A percentile compares a stretch with the other conserved stretches of the same genome.
Evolutionary conservation across 2,329 filamentous ascomycete genomes (phyloP).

Genomic region (Fusarium subtropicale): DNA sequence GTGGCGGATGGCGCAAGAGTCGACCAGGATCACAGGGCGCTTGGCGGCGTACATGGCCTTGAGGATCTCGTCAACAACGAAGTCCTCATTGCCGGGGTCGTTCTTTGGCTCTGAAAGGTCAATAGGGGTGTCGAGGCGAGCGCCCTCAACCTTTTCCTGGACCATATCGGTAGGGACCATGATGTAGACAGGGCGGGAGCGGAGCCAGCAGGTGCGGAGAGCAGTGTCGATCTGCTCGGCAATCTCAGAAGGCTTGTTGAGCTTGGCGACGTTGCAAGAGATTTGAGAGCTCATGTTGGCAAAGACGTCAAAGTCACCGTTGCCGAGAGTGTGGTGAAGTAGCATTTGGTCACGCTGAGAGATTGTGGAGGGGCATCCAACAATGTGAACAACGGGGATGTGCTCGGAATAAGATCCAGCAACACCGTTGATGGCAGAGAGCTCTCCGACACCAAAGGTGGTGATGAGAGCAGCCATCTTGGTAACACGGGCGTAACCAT

Average conservation of each 20-base stretch:
- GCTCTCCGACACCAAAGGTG: slow-evolving; percentile 79
- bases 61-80: slow-evolving; percentile 83
- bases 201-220: slow-evolving; percentile 78
- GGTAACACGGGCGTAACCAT: slow-evolving; percentile 80
- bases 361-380: slow-evolving; percentile 63
- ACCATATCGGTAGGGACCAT: slow-evolving; percentile 86
- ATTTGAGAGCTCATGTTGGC: slow-evolving; percentile 79
- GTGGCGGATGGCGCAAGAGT: slow-evolving; percentile 85
- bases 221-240: slow-evolving; percentile 82
- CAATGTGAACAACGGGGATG: slow-evolving; percentile 77
- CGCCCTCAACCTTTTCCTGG: slow-evolving; percentile 78
- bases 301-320: slow-evolving; percentile 86
- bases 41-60: slow-evolving; percentile 78
- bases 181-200: slow-evolving; percentile 84
- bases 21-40: slow-evolving; percentile 81
- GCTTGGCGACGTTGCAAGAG: slow-evolving; percentile 76
- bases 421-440: slow-evolving; percentile 79
- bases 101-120: slow-evolving; percentile 74
- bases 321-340: slow-evolving; percentile 77
- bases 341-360: slow-evolving; percentile 62
- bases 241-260: slow-evolving; percentile 77
- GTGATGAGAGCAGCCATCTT: slow-evolving; percentile 77
- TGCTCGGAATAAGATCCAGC: slow-evolving; percentile 80
- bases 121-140: slow-evolving; percentile 75
- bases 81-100: slow-evolving; percentile 77